These are phyloP conservation scores for Sporothrix sp. DNA, from an alignment of 2,329 filamentous ascomycete species.

Conservation along the genomic window DNA sequence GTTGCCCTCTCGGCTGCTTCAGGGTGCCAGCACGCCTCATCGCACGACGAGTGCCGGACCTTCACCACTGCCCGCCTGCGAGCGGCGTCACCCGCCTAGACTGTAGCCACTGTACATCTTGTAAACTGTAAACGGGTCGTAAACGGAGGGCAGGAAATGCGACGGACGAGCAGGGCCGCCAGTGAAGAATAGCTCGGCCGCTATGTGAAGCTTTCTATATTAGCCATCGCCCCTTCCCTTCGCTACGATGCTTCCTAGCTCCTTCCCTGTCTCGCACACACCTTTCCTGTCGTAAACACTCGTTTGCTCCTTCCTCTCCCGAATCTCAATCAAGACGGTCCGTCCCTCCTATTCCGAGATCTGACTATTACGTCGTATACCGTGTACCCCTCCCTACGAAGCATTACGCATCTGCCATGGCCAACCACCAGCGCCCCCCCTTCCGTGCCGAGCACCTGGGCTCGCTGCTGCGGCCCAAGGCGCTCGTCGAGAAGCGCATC, in stretches of 20 bases:
- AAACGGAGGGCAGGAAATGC: too few relatives aligned
- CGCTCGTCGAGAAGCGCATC: slow-evolving; percentile 40
- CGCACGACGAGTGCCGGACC: not conserved
- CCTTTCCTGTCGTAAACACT: not conserved
- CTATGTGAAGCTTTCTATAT: too few relatives aligned
- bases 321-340: too few relatives aligned
- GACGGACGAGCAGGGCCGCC: too few relatives aligned
- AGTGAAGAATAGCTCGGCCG: too few relatives aligned
- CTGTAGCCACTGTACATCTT: too few relatives aligned
- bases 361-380: too few relatives aligned
- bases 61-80: not conserved
- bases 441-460: slow-evolving; percentile 71
- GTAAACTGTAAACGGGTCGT: too few relatives aligned
- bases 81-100: too few relatives aligned
- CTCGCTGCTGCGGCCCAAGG: slow-evolving; percentile 59
- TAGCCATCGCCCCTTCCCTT: not conserved
- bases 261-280: not conserved
- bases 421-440: slow-evolving; percentile 33
- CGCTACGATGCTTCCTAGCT: slow-evolving; percentile 6
- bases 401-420: slow-evolving; percentile 1
- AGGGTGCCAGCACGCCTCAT: not conserved
- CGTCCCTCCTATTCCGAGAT: not conserved
- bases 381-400: not conserved
- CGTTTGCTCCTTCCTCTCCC: not conserved
- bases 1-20: not conserved